Evolutionary conservation across 768 basidiomycete species (phyloP), one percentile per base, ranked within the genome.

Genomic region (Boletus huronensis): DNA sequence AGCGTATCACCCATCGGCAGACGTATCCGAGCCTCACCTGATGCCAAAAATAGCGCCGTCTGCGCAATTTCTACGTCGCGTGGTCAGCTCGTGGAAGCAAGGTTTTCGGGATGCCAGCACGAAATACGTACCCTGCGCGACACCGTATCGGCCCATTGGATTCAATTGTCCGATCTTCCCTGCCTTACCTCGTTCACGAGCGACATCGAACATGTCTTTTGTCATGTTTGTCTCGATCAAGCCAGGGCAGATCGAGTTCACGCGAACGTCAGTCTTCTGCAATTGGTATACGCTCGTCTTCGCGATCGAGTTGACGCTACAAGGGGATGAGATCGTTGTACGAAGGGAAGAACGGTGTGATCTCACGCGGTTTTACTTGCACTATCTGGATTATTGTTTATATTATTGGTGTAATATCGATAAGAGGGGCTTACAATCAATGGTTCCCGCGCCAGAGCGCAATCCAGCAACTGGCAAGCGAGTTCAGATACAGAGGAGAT

Each of bases 141-240:
- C 73, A n/a, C 85, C 93, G 62, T 84, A 92, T 50, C 94, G 79
- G 19, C 90, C 85, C 54, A 91, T 67, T 10, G 94, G 85, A 67
- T 95, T 95, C 51, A 96, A 72, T 58, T 72, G 78, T 4, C 94
- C 94, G 48, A 98, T 80, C 73, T 87, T 93, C 48, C 74, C 73
- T 19, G 73, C 78, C n/a, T 77, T 88, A 9, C 94, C 94, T 25
- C 85, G 80, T 54, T 82, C 69, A 23, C 88, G 83, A 28, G 94
- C 94, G 46, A 79, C 79, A 26, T 88, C 82, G 63, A 98, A 98
- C 31, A 86, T 79, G n/a, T 60, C 65, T 46, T 71, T 74, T 3
- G 95, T 95, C 92, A 98, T 97, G 47, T 86, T 89, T 9, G 94
- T 98, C 75, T 96, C 90, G 64, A 97, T 93, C 53, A 97, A 73